Base-by-base conservation (phyloP, 2,329 filamentous ascomycete species). In the Alternaria sp. region DNA sequence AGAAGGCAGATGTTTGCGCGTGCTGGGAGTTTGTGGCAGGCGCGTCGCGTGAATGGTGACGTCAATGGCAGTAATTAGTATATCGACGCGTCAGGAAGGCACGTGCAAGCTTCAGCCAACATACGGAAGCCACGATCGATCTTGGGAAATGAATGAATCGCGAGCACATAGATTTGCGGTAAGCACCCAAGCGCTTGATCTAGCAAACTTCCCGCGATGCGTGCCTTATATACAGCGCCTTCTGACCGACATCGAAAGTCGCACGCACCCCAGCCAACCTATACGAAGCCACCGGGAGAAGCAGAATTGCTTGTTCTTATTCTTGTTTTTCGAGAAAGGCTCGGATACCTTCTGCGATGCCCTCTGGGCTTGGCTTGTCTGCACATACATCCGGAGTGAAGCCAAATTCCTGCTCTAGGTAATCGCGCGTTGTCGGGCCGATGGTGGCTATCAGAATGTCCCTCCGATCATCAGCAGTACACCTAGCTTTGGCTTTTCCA, bases 351-450 rank as follows among this genome's bases (percentile, higher is more conserved):
- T 86, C 81, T 64, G 85, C 82, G 1, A 98, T 80, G 0, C 93
- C 93, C 70, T 94, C 88, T 0, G 93, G 91, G 74, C 86, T 96
- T 1, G 95, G 95, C 69, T 84, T 89, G 69, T 86, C 86, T 1
- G 95, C 91, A 76, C 90, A 96, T n/a, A 91, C 90, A 72, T 94
- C 88, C 1, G 91, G 87, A 67, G 87, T 83, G 63, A 88, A 90
- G 0, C 80, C 85, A 74, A 92, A 92, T 1, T 82, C 83, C 21
- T 82, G 80, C 14, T 81, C 74, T 42, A 99, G 79, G 78, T 92
- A 88, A 66, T 93, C 88, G 62, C 89, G 84, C 10, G 95, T 99
- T 17, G 95, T 99, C 11, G 95, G 94, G 0, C 95, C 95, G 77
- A 99, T 99, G 0, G 93, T 96, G 13, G 90, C 92, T 60, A 98